Base-by-base conservation (phyloP, 2,329 filamentous ascomycete species). In the Fusarium agapanthi region DNA sequence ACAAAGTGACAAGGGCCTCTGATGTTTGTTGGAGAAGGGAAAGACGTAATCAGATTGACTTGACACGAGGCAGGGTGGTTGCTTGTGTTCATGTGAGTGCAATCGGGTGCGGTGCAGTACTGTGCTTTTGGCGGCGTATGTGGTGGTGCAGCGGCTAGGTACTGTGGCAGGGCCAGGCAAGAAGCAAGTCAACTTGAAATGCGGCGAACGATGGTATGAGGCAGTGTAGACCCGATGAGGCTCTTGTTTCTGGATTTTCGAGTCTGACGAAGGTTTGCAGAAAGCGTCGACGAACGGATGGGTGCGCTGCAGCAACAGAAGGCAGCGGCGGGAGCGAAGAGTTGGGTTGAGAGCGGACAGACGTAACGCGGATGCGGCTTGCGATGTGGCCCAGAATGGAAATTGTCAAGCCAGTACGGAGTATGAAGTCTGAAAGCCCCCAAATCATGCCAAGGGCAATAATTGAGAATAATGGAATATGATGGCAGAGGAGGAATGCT, bases 401-500 rank as follows among this genome's bases (percentile, higher is more conserved):
- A 65, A 73, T 61, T 45, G 43, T 75, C 69, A 75, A 53, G 57
- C 71, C 60, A 50, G 53, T 51, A 53, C 45, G 47, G 32, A 34
- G 32, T 34, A 34, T 34, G 32, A 56, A 66, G 58, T 74, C 50
- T 67, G 61, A 73, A 60, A 61, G 71, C 35, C 61, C 38, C 51
- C 48, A 34, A 73, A 62, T 64, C 69, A 72, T 73, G 59, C 71
- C 69, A 73, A 65, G 70, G 59, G 69, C 50, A 20, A 26, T 38
- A 44, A 44, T 43, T 37, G 61, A 66, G 26, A 40, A 69, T 71
- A 59, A 74, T 45, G 51, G 63, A 76, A 79, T 72, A 69, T 77
- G 75, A 77, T 77, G 75, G 63, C 32, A 73, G 75, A 73, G 65
- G 74, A 77, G 73, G 75, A 77, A 77, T 77, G 75, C 65, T 74